Evolutionary conservation across 768 basidiomycete species (phyloP), one percentile per base, ranked within the genome.

Genomic region (Phaeotremella skinneri): DNA sequence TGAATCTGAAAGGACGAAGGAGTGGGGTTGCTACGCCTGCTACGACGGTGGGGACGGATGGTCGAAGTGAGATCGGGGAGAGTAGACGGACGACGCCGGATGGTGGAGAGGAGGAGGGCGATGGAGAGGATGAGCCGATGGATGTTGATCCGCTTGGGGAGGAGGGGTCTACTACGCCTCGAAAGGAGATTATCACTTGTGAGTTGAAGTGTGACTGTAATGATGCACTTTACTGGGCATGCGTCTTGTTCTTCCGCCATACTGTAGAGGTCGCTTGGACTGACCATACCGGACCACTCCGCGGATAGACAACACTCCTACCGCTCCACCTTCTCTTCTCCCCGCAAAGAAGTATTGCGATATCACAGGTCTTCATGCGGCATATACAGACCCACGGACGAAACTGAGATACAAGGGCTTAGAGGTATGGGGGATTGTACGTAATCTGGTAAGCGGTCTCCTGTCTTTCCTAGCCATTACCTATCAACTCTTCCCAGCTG

Each of bases 341-440:
- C 79, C 79, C 3, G 58, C 76, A 0, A 81, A 79, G 62, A 79
- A 79, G 52, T 81, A 79, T 64, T 81, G 80, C 73, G 80, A 81
- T 52, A 74, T 81, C 42, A 81, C 80, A 1, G 80, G 80, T 0
- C 73, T 81, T 13, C 73, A 75, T 49, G 78, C 75, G 20, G 56
- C 63, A 2, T 79, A 79, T 63, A 74, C 74, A 11, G 78, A 79
- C 58, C 78, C 79, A 7, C 73, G 76, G 50, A 77, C 78, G 9
- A 75, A 73, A 13, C 62, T 79, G 43, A 64, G 77, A 5, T 80
- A 79, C 59, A 77, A 76, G 58, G 77, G 74, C 47, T 56, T 77
- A 23, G 77, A 79, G 51, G 68, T 80, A n/a, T 80, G 76, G 70
- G 73, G 78, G 41, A 61, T 79, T 13, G 67, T 79, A 23, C 62